Evolutionary conservation across 2,329 filamentous ascomycete species (phyloP), one percentile per base, ranked within the genome.

Genomic region (Phaeosphaeriaceae sp.): DNA sequence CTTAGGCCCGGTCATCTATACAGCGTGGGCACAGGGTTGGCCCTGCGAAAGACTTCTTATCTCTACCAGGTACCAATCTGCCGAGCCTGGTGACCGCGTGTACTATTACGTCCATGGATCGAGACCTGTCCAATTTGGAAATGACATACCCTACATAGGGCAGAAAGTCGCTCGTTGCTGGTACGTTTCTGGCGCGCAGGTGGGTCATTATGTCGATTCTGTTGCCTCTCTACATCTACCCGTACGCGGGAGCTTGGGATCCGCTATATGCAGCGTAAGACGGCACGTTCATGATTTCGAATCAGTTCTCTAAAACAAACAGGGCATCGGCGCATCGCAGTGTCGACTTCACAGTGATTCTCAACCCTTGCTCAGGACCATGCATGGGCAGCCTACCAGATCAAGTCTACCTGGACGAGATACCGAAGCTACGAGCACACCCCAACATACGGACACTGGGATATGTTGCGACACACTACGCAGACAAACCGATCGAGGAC

Each of bases 391-490:
- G 66, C 4, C 58, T 73, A 9, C 72, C 71, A 4, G 66, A 72
- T 42, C 56, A 65, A 60, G 58, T 63, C 36, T 75, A 75, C 58
- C 66, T 74, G 22, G 53, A 62, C 51, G 81, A 81, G 56, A 76
- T 83, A 10, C 78, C 80, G 10, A 77, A 75, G 51, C 71, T 83
- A 17, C 71, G 71, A 25, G 60, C 71, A 3, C 77, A 78, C 56
- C 69, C 80, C 50, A 86, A 87, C 68, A 81, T 82, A 27, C 77
- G 79, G 7, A 78, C 84, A 9, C 65, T 86, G 20, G 82, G 81
- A 3, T 85, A 84, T 65, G 83, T 86, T 60, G 76, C 84, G 20
- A 83, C 81, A 9, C 82, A 82, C 13, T 87, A 85, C 62, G 72
- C 76, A 1, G 72, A 53, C 1, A 74, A 73, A 31, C 54, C 61